These are phyloP conservation scores for Silene coronaria DNA, from an alignment of 179 eudicot genomes.

Conservation along the genomic window DNA sequence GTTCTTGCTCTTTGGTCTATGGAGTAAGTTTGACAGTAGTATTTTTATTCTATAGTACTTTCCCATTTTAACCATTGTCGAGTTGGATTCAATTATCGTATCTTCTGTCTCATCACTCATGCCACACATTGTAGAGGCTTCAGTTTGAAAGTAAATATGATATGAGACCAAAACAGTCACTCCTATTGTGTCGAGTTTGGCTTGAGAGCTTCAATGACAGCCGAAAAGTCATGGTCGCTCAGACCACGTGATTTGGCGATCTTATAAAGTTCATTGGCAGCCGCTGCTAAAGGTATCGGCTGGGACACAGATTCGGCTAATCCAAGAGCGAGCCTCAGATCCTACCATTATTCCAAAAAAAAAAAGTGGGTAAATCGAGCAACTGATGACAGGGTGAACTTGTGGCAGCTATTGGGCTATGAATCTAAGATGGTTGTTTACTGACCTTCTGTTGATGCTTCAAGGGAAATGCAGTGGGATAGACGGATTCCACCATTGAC, in stretches of 20 bases:
- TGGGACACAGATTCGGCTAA: conserved; percentile 90
- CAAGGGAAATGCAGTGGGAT: conserved; percentile 90
- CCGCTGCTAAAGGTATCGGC: conserved; percentile 82
- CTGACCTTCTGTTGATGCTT: conserved; percentile 96
- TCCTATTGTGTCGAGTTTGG: conserved; percentile 30
- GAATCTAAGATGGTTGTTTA: background rate
- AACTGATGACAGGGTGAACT: background rate
- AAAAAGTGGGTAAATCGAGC: background rate
- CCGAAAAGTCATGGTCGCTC: conserved; percentile 79
- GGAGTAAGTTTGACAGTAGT: too few relatives aligned
- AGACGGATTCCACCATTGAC: conserved; percentile 73
- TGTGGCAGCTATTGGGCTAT: background rate
- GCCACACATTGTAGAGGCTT: background rate
- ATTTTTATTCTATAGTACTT: too few relatives aligned
- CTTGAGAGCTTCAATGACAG: conserved; percentile 90
- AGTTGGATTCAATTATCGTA: background rate
- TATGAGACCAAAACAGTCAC: background rate
- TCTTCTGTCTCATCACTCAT: background rate
- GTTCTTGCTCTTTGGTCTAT: too few relatives aligned
- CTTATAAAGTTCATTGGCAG: conserved; percentile 86
- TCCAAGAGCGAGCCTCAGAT: conserved; percentile 83
- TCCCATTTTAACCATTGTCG: background rate
- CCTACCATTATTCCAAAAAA: conserved; percentile 36
- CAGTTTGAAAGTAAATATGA: background rate
- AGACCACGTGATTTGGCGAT: conserved; percentile 75